Percentiles rank a stretch among this genome's conserved stretches.
phyloP scores from a whole-genome alignment of 148 eudicot genomes.

The Vaccinium corymbosum region DNA sequence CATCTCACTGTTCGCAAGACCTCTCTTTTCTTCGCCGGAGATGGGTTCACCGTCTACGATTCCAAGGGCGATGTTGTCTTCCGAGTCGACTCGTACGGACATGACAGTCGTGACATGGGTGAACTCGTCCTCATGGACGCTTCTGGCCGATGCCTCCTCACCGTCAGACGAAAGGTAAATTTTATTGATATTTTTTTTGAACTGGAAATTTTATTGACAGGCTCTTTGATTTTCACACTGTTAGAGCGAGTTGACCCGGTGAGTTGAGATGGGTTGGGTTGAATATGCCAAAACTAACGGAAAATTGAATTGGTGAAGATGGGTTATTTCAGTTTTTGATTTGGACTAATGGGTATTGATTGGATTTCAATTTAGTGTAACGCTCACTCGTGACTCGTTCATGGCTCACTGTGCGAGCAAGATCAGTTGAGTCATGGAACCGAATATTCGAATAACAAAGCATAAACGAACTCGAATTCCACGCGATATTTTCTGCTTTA shows the following conservation, averaged over 20 bases:
- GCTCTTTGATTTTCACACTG: no score
- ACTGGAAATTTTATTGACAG: no score
- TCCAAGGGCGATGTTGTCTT: conserved; percentile 57
- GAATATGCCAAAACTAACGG: background rate
- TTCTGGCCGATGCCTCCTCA: conserved; percentile 68
- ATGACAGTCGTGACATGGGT: conserved; percentile 49
- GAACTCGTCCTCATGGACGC: conserved; percentile 85
- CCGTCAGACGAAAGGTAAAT: conserved; percentile 86
- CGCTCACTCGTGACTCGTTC: background rate
- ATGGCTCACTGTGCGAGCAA: background rate
- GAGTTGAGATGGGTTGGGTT: background rate
- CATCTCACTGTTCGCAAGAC: conserved; percentile 70
- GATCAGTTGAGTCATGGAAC: background rate
- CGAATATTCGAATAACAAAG: background rate
- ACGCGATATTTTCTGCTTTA: background rate
- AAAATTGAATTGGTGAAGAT: background rate
- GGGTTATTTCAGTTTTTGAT: background rate
- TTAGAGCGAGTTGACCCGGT: conserved; percentile 10
- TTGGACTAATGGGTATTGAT: background rate
- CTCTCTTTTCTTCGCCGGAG: conserved; percentile 68
- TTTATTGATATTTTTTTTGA: no score
- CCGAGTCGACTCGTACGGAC: conserved; percentile 81
- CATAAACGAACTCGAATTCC: background rate
- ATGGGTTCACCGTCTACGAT: conserved; percentile 75
- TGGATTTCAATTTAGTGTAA: background rate